Evolutionary conservation across 179 eudicot genomes (phyloP).

Genomic region (Spinacia oleracea): DNA sequence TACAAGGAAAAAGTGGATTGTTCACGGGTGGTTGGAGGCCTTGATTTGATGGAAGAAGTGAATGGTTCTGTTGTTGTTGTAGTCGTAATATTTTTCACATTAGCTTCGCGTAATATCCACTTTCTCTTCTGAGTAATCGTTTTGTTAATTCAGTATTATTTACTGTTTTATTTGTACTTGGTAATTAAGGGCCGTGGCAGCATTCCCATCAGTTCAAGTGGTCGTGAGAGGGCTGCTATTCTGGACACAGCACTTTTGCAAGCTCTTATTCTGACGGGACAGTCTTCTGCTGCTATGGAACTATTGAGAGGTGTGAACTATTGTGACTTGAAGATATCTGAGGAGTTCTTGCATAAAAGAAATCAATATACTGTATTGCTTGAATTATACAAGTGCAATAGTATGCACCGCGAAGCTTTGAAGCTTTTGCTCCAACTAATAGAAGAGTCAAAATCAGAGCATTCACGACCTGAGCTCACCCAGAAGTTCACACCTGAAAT

Average conservation of each 20-base stretch:
- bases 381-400: conserved; percentile 79
- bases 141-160: neutral
- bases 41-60: neutral
- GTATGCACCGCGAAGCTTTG: conserved; percentile 92
- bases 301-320: conserved; percentile 85
- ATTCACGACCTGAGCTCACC: conserved; percentile 55
- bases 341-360: conserved; percentile 80
- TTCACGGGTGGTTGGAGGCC: neutral
- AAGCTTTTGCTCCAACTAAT: conserved; percentile 74
- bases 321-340: conserved; percentile 87
- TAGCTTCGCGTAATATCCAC: neutral
- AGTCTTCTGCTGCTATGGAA: conserved; percentile 74
- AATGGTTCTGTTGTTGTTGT: neutral
- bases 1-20: neutral
- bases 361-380: conserved; percentile 61
- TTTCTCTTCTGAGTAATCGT: neutral
- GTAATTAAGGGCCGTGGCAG: conserved; percentile 65
- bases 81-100: neutral
- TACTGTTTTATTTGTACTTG: conserved; percentile 22
- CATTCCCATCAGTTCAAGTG: conserved; percentile 68
- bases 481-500: conserved; percentile 85
- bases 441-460: conserved; percentile 74
- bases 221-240: conserved; percentile 89
- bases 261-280: conserved; percentile 87
- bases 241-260: conserved; percentile 94